Percentiles rank a stretch among this genome's conserved stretches.
These are phyloP conservation scores for Wickerhamiella australiensis DNA, from an alignment of 805 yeast genomes.

Conservation along the genomic window DNA sequence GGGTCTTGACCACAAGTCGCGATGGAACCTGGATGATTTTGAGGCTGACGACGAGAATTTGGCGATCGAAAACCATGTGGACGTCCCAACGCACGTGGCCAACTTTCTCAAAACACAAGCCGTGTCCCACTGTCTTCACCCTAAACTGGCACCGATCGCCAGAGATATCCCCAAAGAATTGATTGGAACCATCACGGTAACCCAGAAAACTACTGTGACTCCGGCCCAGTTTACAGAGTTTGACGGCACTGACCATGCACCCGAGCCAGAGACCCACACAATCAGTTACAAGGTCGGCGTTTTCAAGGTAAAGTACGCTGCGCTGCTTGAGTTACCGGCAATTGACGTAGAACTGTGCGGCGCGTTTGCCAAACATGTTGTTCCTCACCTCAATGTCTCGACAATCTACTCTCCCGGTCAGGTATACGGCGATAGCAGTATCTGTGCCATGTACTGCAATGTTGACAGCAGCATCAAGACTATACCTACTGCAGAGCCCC, in stretches of 20 bases:
- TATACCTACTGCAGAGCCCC: conserved; percentile 23
- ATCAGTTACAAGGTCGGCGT: neutral
- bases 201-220: neutral
- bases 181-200: neutral
- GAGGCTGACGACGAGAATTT: conserved; percentile 22
- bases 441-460: conserved; percentile 4
- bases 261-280: conserved; percentile 4
- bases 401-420: conserved; percentile 6
- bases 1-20: conserved; percentile 39
- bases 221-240: neutral
- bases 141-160: conserved; percentile 1
- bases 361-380: neutral
- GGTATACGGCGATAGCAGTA: neutral
- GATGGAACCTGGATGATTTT: conserved; percentile 41
- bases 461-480: neutral
- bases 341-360: conserved; percentile 7
- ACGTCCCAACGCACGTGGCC: conserved; percentile 15
- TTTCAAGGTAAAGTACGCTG: conserved; percentile 3
- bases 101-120: conserved; percentile 11
- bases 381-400: neutral
- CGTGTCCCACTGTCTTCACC: neutral
- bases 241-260: conserved; percentile 7
- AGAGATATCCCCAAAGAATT: neutral
- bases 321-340: neutral
- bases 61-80: neutral